Evolutionary conservation across 345 rosid species (phyloP), one percentile per base, ranked within the genome.

Genomic region (Gynandropsis gynandra): DNA sequence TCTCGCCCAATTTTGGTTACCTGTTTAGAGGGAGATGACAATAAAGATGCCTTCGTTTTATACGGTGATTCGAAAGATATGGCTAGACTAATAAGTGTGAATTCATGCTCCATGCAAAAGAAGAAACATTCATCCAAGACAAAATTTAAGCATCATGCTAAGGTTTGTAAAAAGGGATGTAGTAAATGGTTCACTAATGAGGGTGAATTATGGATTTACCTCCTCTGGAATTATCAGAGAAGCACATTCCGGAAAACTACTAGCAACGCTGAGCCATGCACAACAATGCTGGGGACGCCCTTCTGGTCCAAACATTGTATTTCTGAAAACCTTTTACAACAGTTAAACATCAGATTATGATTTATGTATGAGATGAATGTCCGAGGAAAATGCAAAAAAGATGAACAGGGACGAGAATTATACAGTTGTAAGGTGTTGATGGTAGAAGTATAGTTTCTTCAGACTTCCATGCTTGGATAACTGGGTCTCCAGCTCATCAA

Each of bases 241-340:
- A 74, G 97, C 90, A 71, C 99, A 92, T 64, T 88, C 97, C 29
- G 92, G 95, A 63, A 92, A 92, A 61, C 97, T 88, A 71, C 97
- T 81, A 59, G 97, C 99, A 70, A 85, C 95, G 63, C 99, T 89
- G 65, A 92, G 95, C 99, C 99, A 92, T 57, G 99, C 97, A 83
- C 99, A 92, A 54, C 99, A 92, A 68, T 92, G 99, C 64, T 92
- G 99, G 52, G 97, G 99, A 62, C 97, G 94, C 59, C 99, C 99
- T 75, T 92, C 99, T 56, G 97, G 97, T 44, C 99, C 97, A 78
- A 92, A 92, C 99, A 92, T 92, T 56, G 99, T 92, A 77, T 88
- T 92, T 65, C 97, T 74, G 69, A 92, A 92, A 63, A 92, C 95
- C 97, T 92, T 52, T 46, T 51, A 70, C 45, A 63, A 57, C 40